Conservation (phyloP, 371 early-diverging fungal species). For the Syncephalastrum racemosum region DNA sequence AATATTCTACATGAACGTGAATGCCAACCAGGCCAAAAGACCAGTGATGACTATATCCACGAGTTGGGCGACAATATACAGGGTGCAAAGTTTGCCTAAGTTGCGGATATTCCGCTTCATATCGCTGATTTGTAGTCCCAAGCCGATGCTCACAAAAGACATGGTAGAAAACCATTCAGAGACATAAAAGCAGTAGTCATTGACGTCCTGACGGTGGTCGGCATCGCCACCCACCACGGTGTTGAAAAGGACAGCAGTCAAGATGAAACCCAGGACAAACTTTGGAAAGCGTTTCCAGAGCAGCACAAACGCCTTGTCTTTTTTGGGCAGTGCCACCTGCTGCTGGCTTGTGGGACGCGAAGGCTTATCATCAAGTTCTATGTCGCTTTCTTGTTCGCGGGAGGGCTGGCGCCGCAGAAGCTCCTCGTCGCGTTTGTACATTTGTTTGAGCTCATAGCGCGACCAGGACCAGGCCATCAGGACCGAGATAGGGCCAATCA, state of each 20-base stretch:
- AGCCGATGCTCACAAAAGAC: constrained; percentile 62
- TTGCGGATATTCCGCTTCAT: constrained; percentile 50
- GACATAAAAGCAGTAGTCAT: constrained; percentile 57
- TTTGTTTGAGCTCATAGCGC: constrained; percentile 44
- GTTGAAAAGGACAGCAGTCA: constrained; percentile 60
- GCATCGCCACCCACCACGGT: constrained; percentile 42
- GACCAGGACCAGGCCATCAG: constrained; percentile 61
- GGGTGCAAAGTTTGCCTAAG: constrained; percentile 50
- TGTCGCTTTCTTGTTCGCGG: constrained; percentile 7
- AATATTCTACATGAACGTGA: constrained; percentile 30
- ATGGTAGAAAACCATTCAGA: constrained; percentile 66
- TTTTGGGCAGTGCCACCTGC: constrained; percentile 21
- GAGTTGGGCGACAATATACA: constrained; percentile 58
- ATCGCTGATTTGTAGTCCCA: constrained; percentile 56
- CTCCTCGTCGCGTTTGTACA: constrained; percentile 27
- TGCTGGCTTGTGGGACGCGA: constrained; percentile 6
- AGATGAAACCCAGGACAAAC: constrained; percentile 61
- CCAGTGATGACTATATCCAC: constrained; percentile 58
- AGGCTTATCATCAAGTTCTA: constrained; percentile 9
- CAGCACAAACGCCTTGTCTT: constrained; percentile 28
- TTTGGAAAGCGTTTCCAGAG: constrained; percentile 65
- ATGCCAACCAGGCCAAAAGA: constrained; percentile 56
- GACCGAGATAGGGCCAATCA: constrained; percentile 63
- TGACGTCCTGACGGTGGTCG: constrained; percentile 38
- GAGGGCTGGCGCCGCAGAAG: constrained; percentile 6